phyloP scores from a whole-genome alignment of 768 basidiomycete species.

The Suillus ampliporus region DNA sequence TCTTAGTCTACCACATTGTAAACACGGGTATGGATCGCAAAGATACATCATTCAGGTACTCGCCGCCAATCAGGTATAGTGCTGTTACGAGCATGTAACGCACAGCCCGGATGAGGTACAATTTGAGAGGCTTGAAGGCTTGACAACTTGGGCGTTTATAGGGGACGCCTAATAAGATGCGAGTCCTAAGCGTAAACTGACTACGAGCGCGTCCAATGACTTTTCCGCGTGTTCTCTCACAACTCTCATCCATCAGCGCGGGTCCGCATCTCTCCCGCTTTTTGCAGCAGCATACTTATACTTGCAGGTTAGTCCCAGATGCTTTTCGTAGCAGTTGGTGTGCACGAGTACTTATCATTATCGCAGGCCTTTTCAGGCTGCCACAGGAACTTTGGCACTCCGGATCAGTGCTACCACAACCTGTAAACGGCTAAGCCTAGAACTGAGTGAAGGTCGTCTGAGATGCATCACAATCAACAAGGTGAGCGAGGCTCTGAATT shows the following conservation, averaged over 20 bases:
- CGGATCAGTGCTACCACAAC: not conserved
- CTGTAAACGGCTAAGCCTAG: not conserved
- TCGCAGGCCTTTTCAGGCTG: too few relatives aligned
- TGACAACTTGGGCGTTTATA: not conserved
- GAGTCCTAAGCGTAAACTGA: constrained; percentile 2
- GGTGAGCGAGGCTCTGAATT: constrained; percentile 19
- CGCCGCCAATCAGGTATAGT: not conserved
- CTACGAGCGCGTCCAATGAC: constrained; percentile 4
- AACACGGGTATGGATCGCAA: not conserved
- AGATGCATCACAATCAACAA: constrained; percentile 40
- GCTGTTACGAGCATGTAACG: not conserved
- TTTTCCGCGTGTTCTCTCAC: constrained; percentile 10
- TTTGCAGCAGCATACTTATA: not conserved
- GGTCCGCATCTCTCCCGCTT: not conserved
- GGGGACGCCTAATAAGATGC: constrained; percentile 3
- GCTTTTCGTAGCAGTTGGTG: not conserved
- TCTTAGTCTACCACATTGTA: not conserved
- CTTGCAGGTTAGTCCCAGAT: not conserved
- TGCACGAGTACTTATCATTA: not conserved
- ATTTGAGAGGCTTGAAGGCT: not conserved
- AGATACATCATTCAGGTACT: not conserved
- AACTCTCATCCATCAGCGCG: not conserved
- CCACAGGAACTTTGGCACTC: not conserved
- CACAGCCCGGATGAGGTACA: not conserved
- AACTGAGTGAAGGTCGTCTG: not conserved